These are phyloP conservation scores for Sugiyamaella mastotermitis DNA, from an alignment of 805 yeast genomes.

Conservation along the genomic window DNA sequence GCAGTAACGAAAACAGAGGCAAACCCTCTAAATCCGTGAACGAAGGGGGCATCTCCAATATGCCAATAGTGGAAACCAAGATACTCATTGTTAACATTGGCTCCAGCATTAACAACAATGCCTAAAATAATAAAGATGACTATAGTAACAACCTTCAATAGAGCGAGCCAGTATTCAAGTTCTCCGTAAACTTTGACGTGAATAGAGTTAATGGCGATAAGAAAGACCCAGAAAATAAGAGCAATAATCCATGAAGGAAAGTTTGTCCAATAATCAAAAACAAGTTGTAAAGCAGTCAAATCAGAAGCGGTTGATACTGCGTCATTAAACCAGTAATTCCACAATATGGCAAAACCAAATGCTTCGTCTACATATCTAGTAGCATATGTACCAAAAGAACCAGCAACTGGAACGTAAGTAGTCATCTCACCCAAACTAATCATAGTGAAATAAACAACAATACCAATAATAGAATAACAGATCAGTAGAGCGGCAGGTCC, in stretches of 20 bases:
- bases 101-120: conserved; percentile 53
- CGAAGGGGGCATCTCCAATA: conserved; percentile 40
- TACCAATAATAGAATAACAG: conserved; percentile 44
- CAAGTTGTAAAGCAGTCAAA: conserved; percentile 41
- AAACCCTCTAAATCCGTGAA: conserved; percentile 33
- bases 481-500: conserved; percentile 50
- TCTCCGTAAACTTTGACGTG: conserved; percentile 52
- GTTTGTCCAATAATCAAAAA: conserved; percentile 42
- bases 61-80: conserved; percentile 55
- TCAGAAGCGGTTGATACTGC: conserved; percentile 45
- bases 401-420: conserved; percentile 47
- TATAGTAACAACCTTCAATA: conserved; percentile 58
- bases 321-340: conserved; percentile 48
- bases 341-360: conserved; percentile 46
- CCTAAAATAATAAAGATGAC: conserved; percentile 56
- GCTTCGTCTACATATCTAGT: conserved; percentile 44
- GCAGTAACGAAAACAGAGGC: conserved; percentile 54
- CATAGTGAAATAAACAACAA: conserved; percentile 48
- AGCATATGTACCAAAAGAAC: conserved; percentile 48
- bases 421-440: conserved; percentile 52
- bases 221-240: conserved; percentile 47
- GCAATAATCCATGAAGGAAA: conserved; percentile 47
- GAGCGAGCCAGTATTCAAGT: conserved; percentile 63
- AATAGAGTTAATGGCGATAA: conserved; percentile 40
- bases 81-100: conserved; percentile 41